A percentile compares a stretch with the other conserved stretches of the same genome.
phyloP scores from a whole-genome alignment of 2,329 filamentous ascomycete genomes.

The Fusarium sp. region DNA sequence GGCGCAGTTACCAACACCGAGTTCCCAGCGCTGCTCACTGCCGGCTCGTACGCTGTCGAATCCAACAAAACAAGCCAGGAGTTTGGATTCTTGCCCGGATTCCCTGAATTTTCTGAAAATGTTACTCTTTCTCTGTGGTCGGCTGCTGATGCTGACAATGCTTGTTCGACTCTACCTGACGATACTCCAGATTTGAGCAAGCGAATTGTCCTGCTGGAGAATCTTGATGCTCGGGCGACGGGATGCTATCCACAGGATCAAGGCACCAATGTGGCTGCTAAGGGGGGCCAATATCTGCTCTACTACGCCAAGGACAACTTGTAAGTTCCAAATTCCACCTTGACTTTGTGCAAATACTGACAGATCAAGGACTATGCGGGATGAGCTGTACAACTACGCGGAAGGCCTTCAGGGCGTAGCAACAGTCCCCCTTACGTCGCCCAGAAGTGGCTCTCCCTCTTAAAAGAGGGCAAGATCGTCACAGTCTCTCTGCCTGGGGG shows the following conservation, averaged over 20 bases:
- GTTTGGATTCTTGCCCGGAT: background rate
- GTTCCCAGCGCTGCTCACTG: background rate
- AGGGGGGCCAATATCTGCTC: background rate
- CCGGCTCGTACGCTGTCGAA: background rate
- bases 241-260: background rate
- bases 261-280: background rate
- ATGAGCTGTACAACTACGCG: background rate
- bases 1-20: constrained; percentile 1
- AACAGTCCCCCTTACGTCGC: background rate
- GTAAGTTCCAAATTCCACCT: no score
- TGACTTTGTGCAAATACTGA: no score
- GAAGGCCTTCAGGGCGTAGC: background rate
- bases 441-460: background rate
- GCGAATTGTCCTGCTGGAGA: background rate
- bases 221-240: background rate
- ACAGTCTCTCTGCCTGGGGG: background rate
- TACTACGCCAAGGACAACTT: background rate
- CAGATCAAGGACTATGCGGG: no score
- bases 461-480: background rate
- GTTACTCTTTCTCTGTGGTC: background rate
- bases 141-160: background rate
- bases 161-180: background rate
- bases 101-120: background rate
- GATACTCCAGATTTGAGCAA: background rate
- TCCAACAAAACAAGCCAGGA: background rate